A percentile compares a stretch with the other conserved stretches of the same genome.
phyloP scores from a whole-genome alignment of 495 filamentous ascomycete genomes.

The Lepidopterella palustris region DNA sequence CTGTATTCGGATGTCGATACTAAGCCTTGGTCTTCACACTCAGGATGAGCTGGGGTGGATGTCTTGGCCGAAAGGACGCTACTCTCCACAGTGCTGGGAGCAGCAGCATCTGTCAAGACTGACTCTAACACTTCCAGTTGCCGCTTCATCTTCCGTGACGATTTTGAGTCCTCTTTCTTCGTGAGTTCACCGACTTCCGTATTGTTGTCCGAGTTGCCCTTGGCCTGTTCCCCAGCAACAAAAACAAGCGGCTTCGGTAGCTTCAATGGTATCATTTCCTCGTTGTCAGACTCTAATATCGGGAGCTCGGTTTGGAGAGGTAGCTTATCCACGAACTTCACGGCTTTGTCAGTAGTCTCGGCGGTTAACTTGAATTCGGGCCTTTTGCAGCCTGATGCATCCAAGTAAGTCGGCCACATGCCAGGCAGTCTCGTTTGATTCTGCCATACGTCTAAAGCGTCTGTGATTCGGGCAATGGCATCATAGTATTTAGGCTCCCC shows the following conservation, averaged over 20 bases:
- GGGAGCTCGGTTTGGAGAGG: constrained; percentile 2
- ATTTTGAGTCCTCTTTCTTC: background rate
- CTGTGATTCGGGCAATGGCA: constrained; percentile 84
- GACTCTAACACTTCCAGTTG: constrained; percentile 17
- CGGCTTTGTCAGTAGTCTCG: background rate
- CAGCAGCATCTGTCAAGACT: background rate
- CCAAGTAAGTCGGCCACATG: constrained; percentile 74
- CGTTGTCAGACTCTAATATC: background rate
- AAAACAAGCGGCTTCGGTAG: constrained; percentile 8
- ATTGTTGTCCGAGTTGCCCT: constrained; percentile 5
- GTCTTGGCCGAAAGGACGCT: background rate
- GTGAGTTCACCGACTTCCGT: background rate
- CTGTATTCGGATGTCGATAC: constrained; percentile 15
- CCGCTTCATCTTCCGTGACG: constrained; percentile 1
- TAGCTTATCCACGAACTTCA: background rate
- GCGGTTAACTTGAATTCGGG: constrained; percentile 19
- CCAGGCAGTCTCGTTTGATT: constrained; percentile 67
- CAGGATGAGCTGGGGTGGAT: constrained; percentile 5
- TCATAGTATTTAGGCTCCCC: constrained; percentile 87
- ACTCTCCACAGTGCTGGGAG: background rate
- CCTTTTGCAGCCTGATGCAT: constrained; percentile 64
- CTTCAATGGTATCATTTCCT: constrained; percentile 11
- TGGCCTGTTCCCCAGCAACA: background rate
- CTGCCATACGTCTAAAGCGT: constrained; percentile 78
- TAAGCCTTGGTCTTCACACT: constrained; percentile 36